Evolutionary conservation across 1,139 yeast species (phyloP).

Genomic region (Pichia sp.): DNA sequence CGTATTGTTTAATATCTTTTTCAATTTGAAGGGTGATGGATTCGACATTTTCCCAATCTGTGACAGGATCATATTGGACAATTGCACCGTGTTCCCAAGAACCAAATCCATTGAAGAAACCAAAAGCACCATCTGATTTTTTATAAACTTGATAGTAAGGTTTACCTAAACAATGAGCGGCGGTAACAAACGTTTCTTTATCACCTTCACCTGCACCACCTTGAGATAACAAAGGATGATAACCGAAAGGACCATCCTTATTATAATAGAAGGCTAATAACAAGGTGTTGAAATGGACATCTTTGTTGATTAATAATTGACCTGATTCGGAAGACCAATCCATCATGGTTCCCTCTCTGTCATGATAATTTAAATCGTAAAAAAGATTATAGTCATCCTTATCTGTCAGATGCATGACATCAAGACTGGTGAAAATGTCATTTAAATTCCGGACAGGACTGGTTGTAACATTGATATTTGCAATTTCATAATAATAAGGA

Average conservation of each 20-base stretch:
- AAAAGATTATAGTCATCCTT: conserved; percentile 21
- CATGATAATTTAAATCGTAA: conserved; percentile 38
- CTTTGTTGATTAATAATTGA: conserved; percentile 52
- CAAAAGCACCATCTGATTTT: conserved; percentile 26
- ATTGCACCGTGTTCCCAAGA: conserved; percentile 37
- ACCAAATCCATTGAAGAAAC: conserved; percentile 31
- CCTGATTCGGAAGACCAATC: conserved; percentile 65
- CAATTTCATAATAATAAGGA: conserved; percentile 53
- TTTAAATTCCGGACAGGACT: conserved; percentile 31
- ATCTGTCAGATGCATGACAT: conserved; percentile 21
- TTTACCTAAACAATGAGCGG: conserved; percentile 46
- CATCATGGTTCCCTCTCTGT: conserved; percentile 55
- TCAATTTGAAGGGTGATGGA: conserved; percentile 17
- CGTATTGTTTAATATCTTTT: conserved; percentile 18
- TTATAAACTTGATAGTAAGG: conserved; percentile 56
- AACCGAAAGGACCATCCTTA: conserved; percentile 51
- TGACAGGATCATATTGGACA: conserved; percentile 68
- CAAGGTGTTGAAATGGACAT: conserved; percentile 47
- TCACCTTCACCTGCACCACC: conserved; percentile 65
- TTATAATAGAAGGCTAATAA: conserved; percentile 57
- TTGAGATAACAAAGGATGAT: conserved; percentile 52
- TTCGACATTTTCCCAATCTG: conserved; percentile 42
- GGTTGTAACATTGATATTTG: conserved; percentile 40
- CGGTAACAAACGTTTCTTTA: conserved; percentile 62
- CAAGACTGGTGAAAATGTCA: conserved; percentile 29